Base-by-base conservation (phyloP, 768 basidiomycete species). In the Termitomyces bulborhizus region DNA sequence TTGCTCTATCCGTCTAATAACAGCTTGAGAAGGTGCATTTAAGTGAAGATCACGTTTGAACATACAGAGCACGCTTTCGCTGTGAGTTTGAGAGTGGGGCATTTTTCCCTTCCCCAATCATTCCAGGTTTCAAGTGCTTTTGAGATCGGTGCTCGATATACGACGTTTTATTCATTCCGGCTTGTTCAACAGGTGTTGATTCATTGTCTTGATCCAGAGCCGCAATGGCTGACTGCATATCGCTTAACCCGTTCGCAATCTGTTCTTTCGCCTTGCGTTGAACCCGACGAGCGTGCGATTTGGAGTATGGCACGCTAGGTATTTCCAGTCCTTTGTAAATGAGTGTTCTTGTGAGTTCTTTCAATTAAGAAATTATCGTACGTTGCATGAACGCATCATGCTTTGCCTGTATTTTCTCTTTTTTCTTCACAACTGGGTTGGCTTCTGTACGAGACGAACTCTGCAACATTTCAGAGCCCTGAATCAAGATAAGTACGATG, bases 201-300 rank as follows among this genome's bases (percentile, higher is more conserved):
- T 63, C 8, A 9, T 32, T 48, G 60, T 65, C 67, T 24, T 73
- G 71, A 50, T 80, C 80, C 26, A 89, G 67, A 18, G 78, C 73
- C 29, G 76, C 73, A 57, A 89, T 74, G n/a, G 76, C 85, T 6
- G 68, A 69, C 56, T 80, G 74, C 42, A 84, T 76, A 29, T 79
- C 78, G 36, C 71, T 68, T 51, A 84, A 66, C 9, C 79, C 78
- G 50, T 76, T 75, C 1, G 73, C 79, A 21, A 84, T 60, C 61
- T 85, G 78, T 63, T 85, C 83, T 53, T 77, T 83, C 47, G 78
- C 82, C 63, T 82, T 88, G 61, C 82, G 82, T 64, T 88, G 90
- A 63, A 85, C 62, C 31, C 89, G 82, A 24, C 88, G 80, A 43
- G 70, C 73, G 63, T 90, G 89, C 18, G 83, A 85, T 68, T 84